phyloP scores from a whole-genome alignment of 352 stramenopile species.

The Globisporangium echinulatum region DNA sequence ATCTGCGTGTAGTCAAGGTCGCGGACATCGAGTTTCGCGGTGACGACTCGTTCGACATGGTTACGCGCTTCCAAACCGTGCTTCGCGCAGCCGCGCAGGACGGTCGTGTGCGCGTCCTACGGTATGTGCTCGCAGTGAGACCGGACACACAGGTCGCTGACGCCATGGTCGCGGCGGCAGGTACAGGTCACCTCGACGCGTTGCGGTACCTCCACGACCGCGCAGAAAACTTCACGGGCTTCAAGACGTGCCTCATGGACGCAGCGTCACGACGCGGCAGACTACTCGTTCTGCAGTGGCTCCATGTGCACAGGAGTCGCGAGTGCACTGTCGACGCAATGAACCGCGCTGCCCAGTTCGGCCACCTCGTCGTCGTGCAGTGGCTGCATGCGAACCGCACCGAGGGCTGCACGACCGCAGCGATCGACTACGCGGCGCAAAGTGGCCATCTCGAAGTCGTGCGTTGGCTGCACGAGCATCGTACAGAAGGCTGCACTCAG shows the following conservation, averaged over 20 bases:
- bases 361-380: constrained; percentile 2
- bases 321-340: constrained; percentile 6
- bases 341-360: constrained; percentile 8
- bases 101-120: background rate
- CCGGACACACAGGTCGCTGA: constrained; percentile 3
- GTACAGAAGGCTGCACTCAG: constrained; percentile 5
- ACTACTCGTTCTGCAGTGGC: constrained; percentile 1
- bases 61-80: background rate
- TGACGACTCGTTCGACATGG: constrained; percentile 2
- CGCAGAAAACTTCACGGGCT: constrained; percentile 1
- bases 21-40: constrained; percentile 8
- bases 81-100: background rate
- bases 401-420: background rate
- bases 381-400: background rate
- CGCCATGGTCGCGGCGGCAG: constrained; percentile 3
- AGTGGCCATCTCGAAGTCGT: constrained; percentile 1
- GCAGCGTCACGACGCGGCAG: background rate
- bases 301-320: constrained; percentile 1
- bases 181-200: background rate
- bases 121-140: background rate
- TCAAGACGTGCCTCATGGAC: constrained; percentile 6
- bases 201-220: constrained; percentile 2
- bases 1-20: constrained; percentile 4
- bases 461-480: constrained; percentile 1
- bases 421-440: constrained; percentile 5